Percentiles rank a stretch among this genome's conserved stretches.
These are phyloP conservation scores for Xerocomellus amylosporus DNA, from an alignment of 768 basidiomycete genomes.

Conservation along the genomic window DNA sequence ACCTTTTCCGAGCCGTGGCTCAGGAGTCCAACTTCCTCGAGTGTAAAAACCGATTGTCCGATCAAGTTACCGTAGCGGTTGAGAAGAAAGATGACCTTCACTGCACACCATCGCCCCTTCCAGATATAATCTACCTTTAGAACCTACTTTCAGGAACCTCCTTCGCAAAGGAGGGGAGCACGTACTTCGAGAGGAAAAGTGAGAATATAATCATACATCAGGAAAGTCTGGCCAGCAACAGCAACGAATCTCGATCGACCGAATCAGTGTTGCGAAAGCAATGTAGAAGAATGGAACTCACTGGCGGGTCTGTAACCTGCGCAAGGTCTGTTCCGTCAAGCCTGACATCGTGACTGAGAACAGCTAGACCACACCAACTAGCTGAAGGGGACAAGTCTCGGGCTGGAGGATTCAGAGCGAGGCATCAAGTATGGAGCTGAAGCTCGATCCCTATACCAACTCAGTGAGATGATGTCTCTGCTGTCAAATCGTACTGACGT, in stretches of 20 bases:
- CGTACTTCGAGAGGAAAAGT: constrained; percentile 16
- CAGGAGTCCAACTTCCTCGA: constrained; percentile 16
- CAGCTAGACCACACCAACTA: too few species aligned
- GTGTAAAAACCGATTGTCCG: constrained; percentile 3
- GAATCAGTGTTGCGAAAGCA: neutral
- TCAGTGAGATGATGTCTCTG: too few species aligned
- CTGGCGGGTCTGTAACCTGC: neutral
- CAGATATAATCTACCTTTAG: constrained; percentile 9
- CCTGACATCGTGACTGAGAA: too few species aligned
- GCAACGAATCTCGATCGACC: neutral
- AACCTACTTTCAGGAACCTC: neutral
- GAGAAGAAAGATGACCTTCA: constrained; percentile 14
- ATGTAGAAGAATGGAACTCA: neutral
- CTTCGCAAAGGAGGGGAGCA: too few species aligned
- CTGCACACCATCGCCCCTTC: neutral
- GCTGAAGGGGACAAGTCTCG: too few species aligned
- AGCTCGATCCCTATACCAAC: too few species aligned
- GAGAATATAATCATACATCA: constrained; percentile 8
- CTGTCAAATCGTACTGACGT: too few species aligned
- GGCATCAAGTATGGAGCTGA: too few species aligned
- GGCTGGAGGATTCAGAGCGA: too few species aligned
- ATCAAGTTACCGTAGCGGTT: constrained; percentile 16
- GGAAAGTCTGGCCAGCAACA: constrained; percentile 2
- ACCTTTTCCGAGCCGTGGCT: constrained; percentile 2
- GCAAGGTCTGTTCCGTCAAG: neutral